These are phyloP conservation scores for Trametes pubescens DNA, from an alignment of 1,284 basidiomycete species.

Conservation along the genomic window DNA sequence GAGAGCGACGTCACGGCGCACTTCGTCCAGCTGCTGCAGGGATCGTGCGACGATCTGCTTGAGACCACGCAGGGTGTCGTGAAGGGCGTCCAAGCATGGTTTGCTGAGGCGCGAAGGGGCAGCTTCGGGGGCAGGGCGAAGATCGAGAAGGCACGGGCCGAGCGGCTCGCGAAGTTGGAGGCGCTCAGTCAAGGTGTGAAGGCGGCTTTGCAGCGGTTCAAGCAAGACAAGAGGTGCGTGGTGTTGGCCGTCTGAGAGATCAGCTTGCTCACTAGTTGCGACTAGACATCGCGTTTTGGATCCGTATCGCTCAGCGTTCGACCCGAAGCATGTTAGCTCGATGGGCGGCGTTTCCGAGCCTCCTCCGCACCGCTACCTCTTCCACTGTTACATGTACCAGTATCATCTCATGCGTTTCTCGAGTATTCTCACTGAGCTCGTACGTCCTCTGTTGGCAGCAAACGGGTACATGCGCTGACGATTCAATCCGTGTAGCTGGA, in stretches of 20 bases:
- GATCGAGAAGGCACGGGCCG: slow-evolving; percentile 47
- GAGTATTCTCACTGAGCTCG: slow-evolving; percentile 40
- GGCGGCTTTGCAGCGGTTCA: slow-evolving; percentile 56
- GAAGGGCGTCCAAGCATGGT: slow-evolving; percentile 59
- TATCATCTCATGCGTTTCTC: slow-evolving; percentile 44
- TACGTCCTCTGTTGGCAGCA: slow-evolving; percentile 29
- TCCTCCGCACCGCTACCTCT: slow-evolving; percentile 71
- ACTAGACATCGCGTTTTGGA: slow-evolving; percentile 69
- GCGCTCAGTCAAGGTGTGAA: slow-evolving; percentile 51
- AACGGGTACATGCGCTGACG: background rate
- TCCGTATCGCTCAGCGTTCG: slow-evolving; percentile 73
- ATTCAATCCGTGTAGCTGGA: slow-evolving; percentile 51
- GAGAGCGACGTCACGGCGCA: slow-evolving; percentile 59
- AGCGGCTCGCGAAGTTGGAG: slow-evolving; percentile 45
- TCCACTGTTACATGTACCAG: slow-evolving; percentile 79
- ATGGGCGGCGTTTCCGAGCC: slow-evolving; percentile 42
- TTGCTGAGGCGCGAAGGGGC: slow-evolving; percentile 52
- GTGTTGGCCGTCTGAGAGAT: background rate
- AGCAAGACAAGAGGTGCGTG: slow-evolving; percentile 58
- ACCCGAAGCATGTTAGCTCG: slow-evolving; percentile 49
- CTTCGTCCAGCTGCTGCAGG: slow-evolving; percentile 60
- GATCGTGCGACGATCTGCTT: slow-evolving; percentile 68
- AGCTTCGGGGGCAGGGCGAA: slow-evolving; percentile 49
- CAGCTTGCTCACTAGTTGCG: slow-evolving; percentile 19
- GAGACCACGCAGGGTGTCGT: slow-evolving; percentile 56